Conservation (phyloP, 2,329 filamentous ascomycete genomes). For the Hirsutella rhossiliensis region DNA sequence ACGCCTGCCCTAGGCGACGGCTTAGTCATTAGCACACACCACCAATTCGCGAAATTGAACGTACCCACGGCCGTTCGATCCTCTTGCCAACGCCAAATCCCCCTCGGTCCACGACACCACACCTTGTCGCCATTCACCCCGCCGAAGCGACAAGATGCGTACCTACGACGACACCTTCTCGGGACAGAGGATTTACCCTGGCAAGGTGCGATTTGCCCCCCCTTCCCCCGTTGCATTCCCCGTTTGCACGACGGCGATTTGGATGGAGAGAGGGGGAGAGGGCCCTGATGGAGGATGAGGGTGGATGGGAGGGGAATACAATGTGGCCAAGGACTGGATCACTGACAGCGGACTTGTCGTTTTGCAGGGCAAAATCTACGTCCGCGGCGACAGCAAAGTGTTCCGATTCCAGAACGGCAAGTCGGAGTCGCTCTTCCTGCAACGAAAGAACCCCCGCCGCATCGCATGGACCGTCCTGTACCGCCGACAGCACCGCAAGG, state of each 20-base stretch:
- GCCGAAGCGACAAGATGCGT: constrained; percentile 43
- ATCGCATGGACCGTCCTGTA: constrained; percentile 98
- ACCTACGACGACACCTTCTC: constrained; percentile 57
- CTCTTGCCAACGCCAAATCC: constrained; percentile 24
- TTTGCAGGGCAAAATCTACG: constrained; percentile 93
- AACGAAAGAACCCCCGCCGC: constrained; percentile 99
- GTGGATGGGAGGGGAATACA: no score
- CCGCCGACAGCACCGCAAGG: constrained; percentile 99
- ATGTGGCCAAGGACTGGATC: not conserved
- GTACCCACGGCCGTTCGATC: constrained; percentile 18
- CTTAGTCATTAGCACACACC: constrained; percentile 29
- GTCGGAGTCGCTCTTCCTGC: constrained; percentile 98
- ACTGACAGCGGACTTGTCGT: constrained; percentile 12
- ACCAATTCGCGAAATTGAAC: constrained; percentile 28
- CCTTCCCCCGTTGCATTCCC: not conserved
- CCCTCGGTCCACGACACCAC: constrained; percentile 25
- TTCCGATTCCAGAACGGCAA: constrained; percentile 99
- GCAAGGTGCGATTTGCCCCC: constrained; percentile 40
- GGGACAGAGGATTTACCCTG: constrained; percentile 55
- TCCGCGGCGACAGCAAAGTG: constrained; percentile 99
- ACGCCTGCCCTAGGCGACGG: constrained; percentile 24
- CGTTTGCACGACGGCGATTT: not conserved
- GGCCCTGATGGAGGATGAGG: not conserved
- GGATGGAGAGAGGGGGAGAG: not conserved
- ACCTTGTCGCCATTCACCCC: constrained; percentile 28